Evolutionary conservation across 495 filamentous ascomycete genomes (phyloP).

Genomic region (Evernia prunastri): DNA sequence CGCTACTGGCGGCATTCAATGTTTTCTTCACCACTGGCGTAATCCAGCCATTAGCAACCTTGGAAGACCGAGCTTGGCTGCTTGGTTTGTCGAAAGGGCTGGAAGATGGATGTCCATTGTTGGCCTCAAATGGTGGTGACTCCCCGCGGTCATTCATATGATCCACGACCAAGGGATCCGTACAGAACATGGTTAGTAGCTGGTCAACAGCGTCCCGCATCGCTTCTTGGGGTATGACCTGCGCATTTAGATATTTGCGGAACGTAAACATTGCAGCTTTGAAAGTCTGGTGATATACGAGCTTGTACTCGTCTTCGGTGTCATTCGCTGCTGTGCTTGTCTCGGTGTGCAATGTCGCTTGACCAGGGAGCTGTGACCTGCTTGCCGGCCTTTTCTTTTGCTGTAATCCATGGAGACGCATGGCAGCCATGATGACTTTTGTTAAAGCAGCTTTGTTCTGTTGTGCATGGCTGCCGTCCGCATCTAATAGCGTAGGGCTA

Average conservation of each 20-base stretch:
- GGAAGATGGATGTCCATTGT: neutral
- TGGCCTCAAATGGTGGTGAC: neutral
- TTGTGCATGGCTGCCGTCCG: slow-evolving; percentile 38
- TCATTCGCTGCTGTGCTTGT: slow-evolving; percentile 27
- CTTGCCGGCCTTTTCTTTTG: slow-evolving; percentile 35
- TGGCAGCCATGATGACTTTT: slow-evolving; percentile 50
- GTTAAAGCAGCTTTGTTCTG: slow-evolving; percentile 42
- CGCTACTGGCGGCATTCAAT: neutral
- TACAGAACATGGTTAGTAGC: slow-evolving; percentile 39
- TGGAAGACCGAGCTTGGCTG: neutral
- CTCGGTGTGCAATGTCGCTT: slow-evolving; percentile 4
- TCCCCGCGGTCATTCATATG: neutral
- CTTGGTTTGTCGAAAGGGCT: slow-evolving; percentile 1
- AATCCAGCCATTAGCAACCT: neutral
- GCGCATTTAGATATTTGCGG: slow-evolving; percentile 38
- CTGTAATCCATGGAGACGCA: slow-evolving; percentile 58
- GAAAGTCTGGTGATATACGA: slow-evolving; percentile 59
- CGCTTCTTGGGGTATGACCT: slow-evolving; percentile 27
- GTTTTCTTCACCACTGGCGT: neutral
- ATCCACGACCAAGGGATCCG: slow-evolving; percentile 27
- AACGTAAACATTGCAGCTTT: slow-evolving; percentile 55
- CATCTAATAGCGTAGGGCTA: slow-evolving; percentile 35
- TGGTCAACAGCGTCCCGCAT: slow-evolving; percentile 39
- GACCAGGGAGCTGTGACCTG: slow-evolving; percentile 4
- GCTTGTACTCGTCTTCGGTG: slow-evolving; percentile 54